phyloP scores from a whole-genome alignment of 257 asterid genomes.

The Solanum sitiens region DNA sequence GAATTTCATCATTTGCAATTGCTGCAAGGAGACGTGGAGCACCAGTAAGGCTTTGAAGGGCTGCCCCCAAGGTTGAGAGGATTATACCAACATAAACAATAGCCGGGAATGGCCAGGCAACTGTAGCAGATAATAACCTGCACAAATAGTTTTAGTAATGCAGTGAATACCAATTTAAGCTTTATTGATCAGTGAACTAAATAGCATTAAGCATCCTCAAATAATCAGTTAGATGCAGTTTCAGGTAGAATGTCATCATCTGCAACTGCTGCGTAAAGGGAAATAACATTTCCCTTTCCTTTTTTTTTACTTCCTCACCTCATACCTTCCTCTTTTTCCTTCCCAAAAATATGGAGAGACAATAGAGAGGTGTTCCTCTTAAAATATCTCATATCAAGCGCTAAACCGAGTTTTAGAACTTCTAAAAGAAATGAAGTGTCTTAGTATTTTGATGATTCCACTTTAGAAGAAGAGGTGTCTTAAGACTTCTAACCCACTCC shows the following conservation, averaged over 20 bases:
- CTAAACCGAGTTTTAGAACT: background rate
- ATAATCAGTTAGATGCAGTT: background rate
- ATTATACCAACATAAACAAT: constrained; percentile 82
- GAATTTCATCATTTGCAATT: constrained; percentile 93
- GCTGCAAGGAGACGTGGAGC: constrained; percentile 99
- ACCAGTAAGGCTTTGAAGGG: constrained; percentile 94
- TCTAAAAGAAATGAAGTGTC: background rate
- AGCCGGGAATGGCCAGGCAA: constrained; percentile 97
- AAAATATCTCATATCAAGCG: background rate
- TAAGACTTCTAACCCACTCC: background rate
- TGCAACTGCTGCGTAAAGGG: background rate
- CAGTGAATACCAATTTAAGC: background rate
- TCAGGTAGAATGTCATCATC: background rate
- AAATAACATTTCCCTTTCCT: background rate
- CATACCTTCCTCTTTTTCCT: background rate
- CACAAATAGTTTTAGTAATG: constrained; percentile 14
- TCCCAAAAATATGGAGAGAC: background rate
- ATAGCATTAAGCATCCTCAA: background rate
- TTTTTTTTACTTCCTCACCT: background rate
- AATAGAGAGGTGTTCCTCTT: background rate
- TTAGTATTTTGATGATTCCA: background rate
- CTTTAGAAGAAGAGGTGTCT: background rate
- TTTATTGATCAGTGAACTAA: background rate
- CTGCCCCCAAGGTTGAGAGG: constrained; percentile 98
- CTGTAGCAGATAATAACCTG: constrained; percentile 97